Evolutionary conservation across 2,329 filamentous ascomycete genomes (phyloP), one percentile per base, ranked within the genome.

Genomic region (Neofusicoccum parvum): DNA sequence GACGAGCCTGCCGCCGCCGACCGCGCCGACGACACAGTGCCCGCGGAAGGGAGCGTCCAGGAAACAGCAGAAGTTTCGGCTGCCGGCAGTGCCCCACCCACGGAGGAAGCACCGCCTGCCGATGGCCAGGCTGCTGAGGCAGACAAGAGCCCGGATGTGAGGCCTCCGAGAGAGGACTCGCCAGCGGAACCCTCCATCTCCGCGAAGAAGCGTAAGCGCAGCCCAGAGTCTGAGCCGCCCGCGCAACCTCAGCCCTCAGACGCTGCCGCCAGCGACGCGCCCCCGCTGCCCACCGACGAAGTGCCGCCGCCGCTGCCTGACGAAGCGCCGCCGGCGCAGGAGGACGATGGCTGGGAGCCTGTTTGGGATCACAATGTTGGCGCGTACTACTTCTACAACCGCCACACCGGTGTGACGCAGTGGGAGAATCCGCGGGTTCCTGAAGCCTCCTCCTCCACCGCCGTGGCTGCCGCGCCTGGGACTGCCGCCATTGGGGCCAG

Each of bases 351-450:
- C 66, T 97, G 93, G 93, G 88, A 91, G 66, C 88, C 88, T 41
- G 83, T 91, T 66, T 96, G 91, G 91, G 92, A 96, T 71, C 79
- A 85, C 27, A 83, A 77, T 60, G 83, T 85, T 1, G 85, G 89
- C 69, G 85, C 87, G 4, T 96, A 88, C 80, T 96, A 92, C 80
- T 97, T 96, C 79, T 88, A 89, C 82, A 97, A 96, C 76, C 88
- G 89, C 70, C 89, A 91, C 76, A 95, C 91, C 3, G 85, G 87
- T 41, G 81, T 86, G 66, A 88, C 88, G 63, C 92, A 95, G 73
- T 95, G 92, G 90, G 90, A 94, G 41, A 97, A 97, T 72, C 93
- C 93, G 5, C 90, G 93, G 58, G 81, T 94, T 4, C 85, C 89
- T 5, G 80, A 81, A 54, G 78, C 79, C 14, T 50, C 65, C 23